Evolutionary conservation across 1,284 basidiomycete genomes (phyloP), one percentile per base, ranked within the genome.

Genomic region (Caloboletus firmus): DNA sequence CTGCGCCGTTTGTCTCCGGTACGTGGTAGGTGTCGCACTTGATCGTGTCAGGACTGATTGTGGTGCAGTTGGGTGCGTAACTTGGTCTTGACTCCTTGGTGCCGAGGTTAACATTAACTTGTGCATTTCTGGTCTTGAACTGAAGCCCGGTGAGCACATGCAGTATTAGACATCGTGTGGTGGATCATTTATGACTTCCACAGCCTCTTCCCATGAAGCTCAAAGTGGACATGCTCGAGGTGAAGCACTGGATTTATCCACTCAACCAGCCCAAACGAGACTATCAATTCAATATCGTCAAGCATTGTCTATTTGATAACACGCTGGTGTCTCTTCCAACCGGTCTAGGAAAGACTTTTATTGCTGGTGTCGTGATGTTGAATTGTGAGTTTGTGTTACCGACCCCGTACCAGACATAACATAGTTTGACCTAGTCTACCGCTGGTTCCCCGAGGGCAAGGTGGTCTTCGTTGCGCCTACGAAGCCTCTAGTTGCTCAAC

Each of bases 291-390:
- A 97, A 98, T 61, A 98, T 99, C 57, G 89, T 95, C 49, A 85
- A 83, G 62, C 81, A 85, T 34, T 91, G 89, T 63, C 80, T 99
- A 30, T 95, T 91, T 63, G 91, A 98, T 47, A 99, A 99, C 66
- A 93, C 93, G 3, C 82, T 99, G 5, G 95, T 98, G 22, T 91
- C 95, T 1, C 76, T 99, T 12, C 97, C 97, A 0, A 99, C 97
- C 0, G 97, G 97, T 55, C 77, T 99, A 7, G 97, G 97, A 20
- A 99, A 99, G 76, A 99, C 97, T 0, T 99, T 99, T 66, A 91
- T 99, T 56, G 97, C 97, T 1, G 95, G 96, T 1, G 93, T 95
- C 1, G 85, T 99, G 20, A 98, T 99, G 92, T 74, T 95, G 11
- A 95, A 95, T 62, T 95, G 93, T 94, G 65, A 62, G 85, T 37